Conservation (phyloP, 257 asterid genomes). For the Nyctanthes arbortristis region DNA sequence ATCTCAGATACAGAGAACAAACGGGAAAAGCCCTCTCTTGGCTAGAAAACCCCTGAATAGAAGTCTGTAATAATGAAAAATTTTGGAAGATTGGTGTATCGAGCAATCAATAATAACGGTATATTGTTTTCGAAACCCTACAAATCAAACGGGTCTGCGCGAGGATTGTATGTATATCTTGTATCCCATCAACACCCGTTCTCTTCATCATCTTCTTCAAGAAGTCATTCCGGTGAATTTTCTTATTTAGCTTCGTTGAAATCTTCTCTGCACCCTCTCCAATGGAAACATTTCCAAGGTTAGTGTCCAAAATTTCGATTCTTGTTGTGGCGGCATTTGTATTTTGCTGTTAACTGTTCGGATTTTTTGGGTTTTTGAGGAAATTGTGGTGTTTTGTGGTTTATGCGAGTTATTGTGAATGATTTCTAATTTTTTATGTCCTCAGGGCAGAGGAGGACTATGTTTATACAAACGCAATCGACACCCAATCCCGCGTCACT, state of each 20-base stretch:
- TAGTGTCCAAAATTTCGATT: slow-evolving; percentile 4
- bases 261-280: slow-evolving; percentile 26
- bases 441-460: slow-evolving; percentile 90
- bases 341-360: neutral
- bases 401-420: neutral
- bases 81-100: slow-evolving; percentile 42
- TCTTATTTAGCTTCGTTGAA: slow-evolving; percentile 31
- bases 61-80: slow-evolving; percentile 38
- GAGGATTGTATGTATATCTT: slow-evolving; percentile 17
- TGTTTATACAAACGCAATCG: slow-evolving; percentile 93
- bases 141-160: slow-evolving; percentile 19
- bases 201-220: slow-evolving; percentile 34
- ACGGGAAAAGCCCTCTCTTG: neutral
- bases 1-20: neutral
- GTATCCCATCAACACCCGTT: slow-evolving; percentile 33
- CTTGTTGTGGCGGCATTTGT: neutral
- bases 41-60: neutral
- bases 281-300: slow-evolving; percentile 55
- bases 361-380: slow-evolving; percentile 2
- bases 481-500: slow-evolving; percentile 95
- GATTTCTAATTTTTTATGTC: slow-evolving; percentile 15
- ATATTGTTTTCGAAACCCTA: slow-evolving; percentile 36
- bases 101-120: slow-evolving; percentile 41
- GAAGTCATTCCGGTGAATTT: slow-evolving; percentile 7
- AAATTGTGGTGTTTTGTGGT: neutral